These are phyloP conservation scores for Dothiorella sarmentorum DNA, from an alignment of 2,329 filamentous ascomycete genomes.

Conservation along the genomic window DNA sequence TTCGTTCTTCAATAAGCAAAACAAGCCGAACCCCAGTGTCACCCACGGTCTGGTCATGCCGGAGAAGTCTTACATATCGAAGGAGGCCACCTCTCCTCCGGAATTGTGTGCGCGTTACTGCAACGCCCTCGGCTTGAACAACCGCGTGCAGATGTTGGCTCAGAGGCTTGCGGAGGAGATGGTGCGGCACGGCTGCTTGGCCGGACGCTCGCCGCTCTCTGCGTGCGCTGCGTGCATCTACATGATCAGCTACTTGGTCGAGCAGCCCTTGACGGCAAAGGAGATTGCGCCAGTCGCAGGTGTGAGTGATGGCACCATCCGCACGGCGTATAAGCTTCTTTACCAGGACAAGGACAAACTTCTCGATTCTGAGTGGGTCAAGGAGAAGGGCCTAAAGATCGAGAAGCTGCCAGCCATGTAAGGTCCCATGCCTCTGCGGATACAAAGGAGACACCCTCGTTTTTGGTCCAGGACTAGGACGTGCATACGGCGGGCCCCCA, in stretches of 20 bases:
- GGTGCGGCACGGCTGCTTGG: conserved; percentile 72
- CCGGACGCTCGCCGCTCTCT: conserved; percentile 88
- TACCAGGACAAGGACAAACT: conserved; percentile 71
- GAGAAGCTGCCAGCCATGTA: conserved; percentile 12
- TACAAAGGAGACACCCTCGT: not conserved
- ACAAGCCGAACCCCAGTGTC: conserved; percentile 1
- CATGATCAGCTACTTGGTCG: conserved; percentile 86
- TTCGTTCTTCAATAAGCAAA: conserved; percentile 74
- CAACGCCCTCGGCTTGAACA: conserved; percentile 72
- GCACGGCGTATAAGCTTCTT: conserved; percentile 88
- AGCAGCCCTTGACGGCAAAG: conserved; percentile 73
- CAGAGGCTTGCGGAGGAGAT: conserved; percentile 75
- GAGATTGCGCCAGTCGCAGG: conserved; percentile 81
- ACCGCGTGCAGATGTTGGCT: conserved; percentile 75
- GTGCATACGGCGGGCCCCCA: not conserved
- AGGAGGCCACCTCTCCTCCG: conserved; percentile 72
- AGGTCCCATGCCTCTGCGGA: not conserved
- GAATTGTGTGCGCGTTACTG: conserved; percentile 89
- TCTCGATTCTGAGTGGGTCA: conserved; percentile 65
- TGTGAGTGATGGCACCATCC: conserved; percentile 95
- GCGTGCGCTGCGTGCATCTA: conserved; percentile 95
- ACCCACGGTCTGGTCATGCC: conserved; percentile 42
- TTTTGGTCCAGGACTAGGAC: not conserved
- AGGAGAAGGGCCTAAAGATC: conserved; percentile 25
- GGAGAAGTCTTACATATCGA: conserved; percentile 65